phyloP scores from a whole-genome alignment of 2,329 filamentous ascomycete species.

The Cordyceps pruinosa region DNA sequence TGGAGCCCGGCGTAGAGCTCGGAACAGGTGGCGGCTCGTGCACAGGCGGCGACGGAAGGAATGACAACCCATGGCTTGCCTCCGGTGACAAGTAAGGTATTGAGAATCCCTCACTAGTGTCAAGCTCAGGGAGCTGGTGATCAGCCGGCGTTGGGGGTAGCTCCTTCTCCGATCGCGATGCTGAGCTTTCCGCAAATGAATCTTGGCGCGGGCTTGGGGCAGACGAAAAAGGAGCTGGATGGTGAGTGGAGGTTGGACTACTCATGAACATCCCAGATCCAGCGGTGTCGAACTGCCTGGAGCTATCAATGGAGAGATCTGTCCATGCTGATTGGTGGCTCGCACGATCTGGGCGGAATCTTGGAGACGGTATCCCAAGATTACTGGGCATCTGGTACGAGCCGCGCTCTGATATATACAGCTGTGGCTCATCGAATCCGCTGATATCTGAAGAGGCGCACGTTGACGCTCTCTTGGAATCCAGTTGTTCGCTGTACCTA shows the following conservation, averaged over 20 bases:
- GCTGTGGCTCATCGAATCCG: slow-evolving; percentile 22
- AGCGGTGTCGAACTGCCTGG: slow-evolving; percentile 24
- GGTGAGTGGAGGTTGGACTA: not conserved
- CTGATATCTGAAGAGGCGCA: slow-evolving; percentile 34
- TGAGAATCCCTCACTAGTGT: slow-evolving; percentile 44
- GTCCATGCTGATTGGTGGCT: slow-evolving; percentile 56
- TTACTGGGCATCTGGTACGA: slow-evolving; percentile 32
- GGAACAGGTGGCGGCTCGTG: slow-evolving; percentile 48
- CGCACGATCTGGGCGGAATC: slow-evolving; percentile 36
- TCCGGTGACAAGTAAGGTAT: slow-evolving; percentile 38
- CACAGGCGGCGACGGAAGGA: slow-evolving; percentile 39
- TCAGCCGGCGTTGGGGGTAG: slow-evolving; percentile 20
- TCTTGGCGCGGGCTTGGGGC: slow-evolving; percentile 1
- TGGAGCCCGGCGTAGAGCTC: slow-evolving; percentile 26
- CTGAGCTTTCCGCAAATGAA: not conserved
- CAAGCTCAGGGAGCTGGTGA: slow-evolving; percentile 43
- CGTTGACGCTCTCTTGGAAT: slow-evolving; percentile 32
- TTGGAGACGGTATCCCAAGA: slow-evolving; percentile 40
- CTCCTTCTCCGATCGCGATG: slow-evolving; percentile 19
- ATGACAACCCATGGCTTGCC: slow-evolving; percentile 22
- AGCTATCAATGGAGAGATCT: slow-evolving; percentile 51
- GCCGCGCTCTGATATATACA: slow-evolving; percentile 21
- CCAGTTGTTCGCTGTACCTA: slow-evolving; percentile 22
- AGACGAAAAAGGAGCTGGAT: not conserved
- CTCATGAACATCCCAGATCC: slow-evolving; percentile 4